Conservation (phyloP, 2,329 filamentous ascomycete species). For the Colletotrichum sublineola region DNA sequence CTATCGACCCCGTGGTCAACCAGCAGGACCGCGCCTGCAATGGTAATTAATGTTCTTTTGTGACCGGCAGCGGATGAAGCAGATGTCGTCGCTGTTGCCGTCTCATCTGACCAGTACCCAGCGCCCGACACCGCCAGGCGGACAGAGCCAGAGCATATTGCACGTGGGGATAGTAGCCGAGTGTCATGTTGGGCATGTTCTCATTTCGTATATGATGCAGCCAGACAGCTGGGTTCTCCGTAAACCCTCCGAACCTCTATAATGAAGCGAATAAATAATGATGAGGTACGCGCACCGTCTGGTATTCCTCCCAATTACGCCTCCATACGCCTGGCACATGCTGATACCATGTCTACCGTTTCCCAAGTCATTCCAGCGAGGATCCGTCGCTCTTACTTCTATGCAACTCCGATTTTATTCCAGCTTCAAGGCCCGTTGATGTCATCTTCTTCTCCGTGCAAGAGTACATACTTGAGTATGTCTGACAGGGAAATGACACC, state of each 20-base stretch:
- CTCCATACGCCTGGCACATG: slow-evolving; percentile 53
- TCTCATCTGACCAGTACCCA: neutral
- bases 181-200: slow-evolving; percentile 27
- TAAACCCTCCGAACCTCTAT: slow-evolving; percentile 36
- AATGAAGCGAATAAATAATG: slow-evolving; percentile 37
- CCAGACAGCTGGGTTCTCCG: slow-evolving; percentile 28
- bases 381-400: slow-evolving; percentile 41
- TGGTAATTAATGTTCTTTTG: neutral
- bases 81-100: neutral
- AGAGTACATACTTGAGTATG: slow-evolving; percentile 93
- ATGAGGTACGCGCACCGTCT: slow-evolving; percentile 38
- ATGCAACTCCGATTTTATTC: slow-evolving; percentile 36
- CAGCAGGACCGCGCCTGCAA: neutral
- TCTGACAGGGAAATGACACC: slow-evolving; percentile 95
- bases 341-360: slow-evolving; percentile 43
- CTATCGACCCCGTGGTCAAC: neutral
- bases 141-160: neutral
- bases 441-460: slow-evolving; percentile 78
- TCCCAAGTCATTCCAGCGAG: slow-evolving; percentile 42
- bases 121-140: neutral
- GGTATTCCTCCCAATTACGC: slow-evolving; percentile 42
- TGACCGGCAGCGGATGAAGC: too few relatives aligned
- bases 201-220: slow-evolving; percentile 40
- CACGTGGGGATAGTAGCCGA: neutral
- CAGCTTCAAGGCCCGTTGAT: slow-evolving; percentile 19